phyloP scores from a whole-genome alignment of 2,329 filamentous ascomycete genomes.

The Colletotrichum tofieldiae region DNA sequence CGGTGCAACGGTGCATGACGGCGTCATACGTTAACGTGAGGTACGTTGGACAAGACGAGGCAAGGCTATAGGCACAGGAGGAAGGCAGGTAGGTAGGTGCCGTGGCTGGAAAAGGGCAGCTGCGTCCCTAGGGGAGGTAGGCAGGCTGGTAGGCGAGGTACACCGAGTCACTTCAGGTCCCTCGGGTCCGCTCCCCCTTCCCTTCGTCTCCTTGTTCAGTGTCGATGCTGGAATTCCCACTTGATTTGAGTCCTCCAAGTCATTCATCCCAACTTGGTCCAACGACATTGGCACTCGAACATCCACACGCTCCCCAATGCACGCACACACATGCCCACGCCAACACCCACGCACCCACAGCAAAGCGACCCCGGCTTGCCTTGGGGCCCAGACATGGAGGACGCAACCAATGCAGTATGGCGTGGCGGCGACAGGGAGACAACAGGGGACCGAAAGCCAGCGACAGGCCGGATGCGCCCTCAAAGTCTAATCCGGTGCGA shows the following conservation, averaged over 20 bases:
- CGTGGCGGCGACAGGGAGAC: constrained; percentile 20
- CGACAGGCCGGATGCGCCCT: constrained; percentile 28
- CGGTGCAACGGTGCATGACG: constrained; percentile 32
- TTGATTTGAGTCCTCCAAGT: constrained; percentile 12
- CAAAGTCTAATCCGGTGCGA: constrained; percentile 22
- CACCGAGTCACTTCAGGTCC: constrained; percentile 1
- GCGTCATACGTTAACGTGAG: constrained; percentile 9
- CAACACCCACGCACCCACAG: constrained; percentile 19
- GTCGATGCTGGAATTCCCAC: not conserved
- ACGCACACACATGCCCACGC: constrained; percentile 17
- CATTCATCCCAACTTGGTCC: constrained; percentile 37
- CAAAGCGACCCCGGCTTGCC: constrained; percentile 15
- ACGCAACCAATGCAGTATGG: constrained; percentile 28
- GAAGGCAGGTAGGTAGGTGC: not conserved
- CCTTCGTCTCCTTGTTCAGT: not conserved
- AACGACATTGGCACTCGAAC: constrained; percentile 5
- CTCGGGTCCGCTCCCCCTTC: constrained; percentile 3
- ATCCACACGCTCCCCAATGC: constrained; percentile 4
- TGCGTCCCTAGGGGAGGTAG: not conserved
- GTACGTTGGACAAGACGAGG: not conserved
- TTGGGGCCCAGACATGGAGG: constrained; percentile 14
- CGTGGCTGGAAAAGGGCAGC: constrained; percentile 2
- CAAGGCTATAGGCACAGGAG: not conserved
- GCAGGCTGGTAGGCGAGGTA: not conserved
- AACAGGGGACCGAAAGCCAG: constrained; percentile 21